phyloP scores from a whole-genome alignment of 1,139 yeast species.

The Yamadazyma sp. region DNA sequence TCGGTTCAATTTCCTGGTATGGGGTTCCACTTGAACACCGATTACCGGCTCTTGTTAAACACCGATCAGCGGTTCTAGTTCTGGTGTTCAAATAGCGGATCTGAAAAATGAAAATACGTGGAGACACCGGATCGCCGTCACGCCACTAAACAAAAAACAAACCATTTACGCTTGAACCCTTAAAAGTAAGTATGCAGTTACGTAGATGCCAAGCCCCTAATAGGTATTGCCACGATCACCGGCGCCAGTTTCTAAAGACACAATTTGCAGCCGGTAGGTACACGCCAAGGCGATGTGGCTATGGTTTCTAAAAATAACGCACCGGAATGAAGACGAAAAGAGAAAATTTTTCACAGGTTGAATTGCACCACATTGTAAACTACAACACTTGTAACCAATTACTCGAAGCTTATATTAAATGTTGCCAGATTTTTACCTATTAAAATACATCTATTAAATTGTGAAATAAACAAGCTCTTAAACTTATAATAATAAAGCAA shows the following conservation, averaged over 20 bases:
- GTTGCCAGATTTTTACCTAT: slow-evolving; percentile 4
- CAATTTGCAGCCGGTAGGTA: not conserved
- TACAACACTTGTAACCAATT: not conserved
- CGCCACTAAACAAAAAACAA: too few relatives aligned
- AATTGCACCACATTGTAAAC: not conserved
- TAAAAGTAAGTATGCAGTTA: too few relatives aligned
- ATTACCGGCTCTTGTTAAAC: too few relatives aligned
- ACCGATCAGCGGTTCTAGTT: too few relatives aligned
- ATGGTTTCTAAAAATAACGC: not conserved
- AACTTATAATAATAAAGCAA: slow-evolving; percentile 43
- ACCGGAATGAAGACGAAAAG: not conserved
- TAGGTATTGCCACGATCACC: too few relatives aligned
- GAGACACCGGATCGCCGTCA: too few relatives aligned
- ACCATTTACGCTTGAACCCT: too few relatives aligned
- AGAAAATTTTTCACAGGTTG: not conserved
- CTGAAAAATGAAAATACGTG: too few relatives aligned
- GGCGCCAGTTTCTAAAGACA: not conserved
- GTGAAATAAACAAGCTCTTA: slow-evolving; percentile 8
- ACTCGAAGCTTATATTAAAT: slow-evolving; percentile 3
- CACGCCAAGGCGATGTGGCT: not conserved
- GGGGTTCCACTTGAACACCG: too few relatives aligned
- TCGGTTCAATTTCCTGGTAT: too few relatives aligned
- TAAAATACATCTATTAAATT: slow-evolving; percentile 13
- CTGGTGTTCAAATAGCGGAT: too few relatives aligned
- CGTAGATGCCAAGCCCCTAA: too few relatives aligned